Evolutionary conservation across 352 stramenopile species (phyloP).

Genomic region (Globisporangium carolinianum): DNA sequence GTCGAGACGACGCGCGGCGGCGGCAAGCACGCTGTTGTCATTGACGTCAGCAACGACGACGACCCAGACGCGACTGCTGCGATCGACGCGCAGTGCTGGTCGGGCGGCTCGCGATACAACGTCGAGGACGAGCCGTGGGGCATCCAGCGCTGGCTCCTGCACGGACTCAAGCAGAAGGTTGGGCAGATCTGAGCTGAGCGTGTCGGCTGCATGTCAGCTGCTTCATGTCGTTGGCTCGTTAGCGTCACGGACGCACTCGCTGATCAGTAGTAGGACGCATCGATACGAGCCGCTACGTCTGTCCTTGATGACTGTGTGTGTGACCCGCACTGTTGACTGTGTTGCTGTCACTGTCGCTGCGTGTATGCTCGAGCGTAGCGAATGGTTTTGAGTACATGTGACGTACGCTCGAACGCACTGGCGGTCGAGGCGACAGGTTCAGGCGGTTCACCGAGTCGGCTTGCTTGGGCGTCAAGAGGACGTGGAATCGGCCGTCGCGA

Average conservation of each 20-base stretch:
- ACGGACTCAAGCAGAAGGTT: constrained; percentile 29
- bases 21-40: not conserved
- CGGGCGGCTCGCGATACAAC: constrained; percentile 26
- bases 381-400: constrained; percentile 12
- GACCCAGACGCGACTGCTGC: not conserved
- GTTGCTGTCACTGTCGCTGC: not conserved
- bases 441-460: constrained; percentile 43
- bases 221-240: no score
- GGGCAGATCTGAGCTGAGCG: constrained; percentile 8
- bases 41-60: no score
- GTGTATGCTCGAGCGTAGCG: constrained; percentile 2
- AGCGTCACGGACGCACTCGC: not conserved
- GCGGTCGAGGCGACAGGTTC: constrained; percentile 23
- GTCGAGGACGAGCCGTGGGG: constrained; percentile 34
- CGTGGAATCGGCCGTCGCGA: constrained; percentile 43
- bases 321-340: not conserved
- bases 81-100: constrained; percentile 5
- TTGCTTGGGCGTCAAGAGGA: constrained; percentile 37
- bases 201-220: no score
- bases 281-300: not conserved
- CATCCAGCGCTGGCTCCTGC: constrained; percentile 36
- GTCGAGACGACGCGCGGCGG: not conserved
- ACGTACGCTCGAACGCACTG: not conserved
- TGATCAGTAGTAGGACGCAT: not conserved
- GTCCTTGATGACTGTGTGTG: not conserved